Evolutionary conservation across 345 rosid genomes (phyloP), one percentile per base, ranked within the genome.

Genomic region (Rhodamnia argentea): DNA sequence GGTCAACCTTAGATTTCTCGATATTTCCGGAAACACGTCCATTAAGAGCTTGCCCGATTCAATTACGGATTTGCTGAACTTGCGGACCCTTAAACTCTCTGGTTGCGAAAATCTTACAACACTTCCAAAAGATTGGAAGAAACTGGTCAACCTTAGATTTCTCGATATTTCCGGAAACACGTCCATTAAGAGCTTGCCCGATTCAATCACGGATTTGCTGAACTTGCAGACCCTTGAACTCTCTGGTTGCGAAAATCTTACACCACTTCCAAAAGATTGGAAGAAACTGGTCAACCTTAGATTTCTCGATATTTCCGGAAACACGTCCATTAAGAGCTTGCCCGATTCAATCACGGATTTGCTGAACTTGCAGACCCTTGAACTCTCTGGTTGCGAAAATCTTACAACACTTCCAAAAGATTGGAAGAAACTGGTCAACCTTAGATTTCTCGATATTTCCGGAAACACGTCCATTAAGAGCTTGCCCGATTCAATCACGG

Each of bases 401-500:
- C 52, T 50, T 50, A 3, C 1, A 2, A 7, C 52, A 50, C 52
- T 50, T 50, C n/a, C n/a, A n/a, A n/a, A n/a, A n/a, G n/a, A n/a
- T n/a, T n/a, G n/a, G n/a, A n/a, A n/a, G n/a, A n/a, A n/a, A n/a
- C n/a, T n/a, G n/a, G n/a, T n/a, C n/a, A n/a, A n/a, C n/a, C n/a
- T n/a, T n/a, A 50, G 85, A 20, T 55, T 51, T 32, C 85, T 84
- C 44, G 16, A 59, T 7, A 1, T 84, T 18, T 40, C 26, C 7
- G 0, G 0, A 5, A 58, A 58, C 5, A 0, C 1, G 0, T 58
- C 15, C 3, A 12, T 58, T 0, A 0, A 12, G 8, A 58, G 32
- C 10, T 59, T 59, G 29, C 62, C 15, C 0, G 4, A 59, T 59
- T 59, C 64, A 26, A 59, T 59, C 64, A 12, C 16, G 0, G 4